These are phyloP conservation scores for Pyrenophora graminea DNA, from an alignment of 2,329 filamentous ascomycete species.

Conservation along the genomic window DNA sequence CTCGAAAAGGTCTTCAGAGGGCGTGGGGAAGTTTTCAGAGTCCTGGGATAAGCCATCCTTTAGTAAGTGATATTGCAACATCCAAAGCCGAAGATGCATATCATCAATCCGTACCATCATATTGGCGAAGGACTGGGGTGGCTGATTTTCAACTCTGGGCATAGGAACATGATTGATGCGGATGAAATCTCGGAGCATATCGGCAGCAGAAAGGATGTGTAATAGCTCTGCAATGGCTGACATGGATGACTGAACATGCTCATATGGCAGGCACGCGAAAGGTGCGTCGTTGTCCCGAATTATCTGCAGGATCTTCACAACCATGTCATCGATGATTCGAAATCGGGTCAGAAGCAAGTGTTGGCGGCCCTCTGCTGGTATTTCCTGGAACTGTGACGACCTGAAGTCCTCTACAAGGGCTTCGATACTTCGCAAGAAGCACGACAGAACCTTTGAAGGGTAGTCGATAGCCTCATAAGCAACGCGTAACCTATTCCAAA, in stretches of 20 bases:
- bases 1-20: conserved; percentile 74
- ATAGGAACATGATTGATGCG: conserved; percentile 72
- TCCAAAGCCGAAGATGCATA: conserved; percentile 87
- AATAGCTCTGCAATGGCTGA: conserved; percentile 71
- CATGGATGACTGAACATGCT: conserved; percentile 74
- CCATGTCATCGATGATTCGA: conserved; percentile 76
- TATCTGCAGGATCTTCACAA: conserved; percentile 71
- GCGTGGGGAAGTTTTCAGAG: conserved; percentile 64
- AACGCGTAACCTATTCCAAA: conserved; percentile 89
- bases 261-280: conserved; percentile 83
- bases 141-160: conserved; percentile 61
- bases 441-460: conserved; percentile 84
- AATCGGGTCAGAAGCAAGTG: conserved; percentile 74
- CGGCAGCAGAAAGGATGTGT: conserved; percentile 76
- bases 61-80: conserved; percentile 79
- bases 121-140: conserved; percentile 44
- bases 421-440: conserved; percentile 82
- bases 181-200: conserved; percentile 84
- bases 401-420: conserved; percentile 75
- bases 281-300: conserved; percentile 66
- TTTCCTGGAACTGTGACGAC: conserved; percentile 59
- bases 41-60: conserved; percentile 75
- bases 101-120: conserved; percentile 76
- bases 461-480: conserved; percentile 88
- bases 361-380: conserved; percentile 66